Evolutionary conservation across 176 grass and related monocot genomes (phyloP).

Genomic region (Bolboschoenus planiculmis): DNA sequence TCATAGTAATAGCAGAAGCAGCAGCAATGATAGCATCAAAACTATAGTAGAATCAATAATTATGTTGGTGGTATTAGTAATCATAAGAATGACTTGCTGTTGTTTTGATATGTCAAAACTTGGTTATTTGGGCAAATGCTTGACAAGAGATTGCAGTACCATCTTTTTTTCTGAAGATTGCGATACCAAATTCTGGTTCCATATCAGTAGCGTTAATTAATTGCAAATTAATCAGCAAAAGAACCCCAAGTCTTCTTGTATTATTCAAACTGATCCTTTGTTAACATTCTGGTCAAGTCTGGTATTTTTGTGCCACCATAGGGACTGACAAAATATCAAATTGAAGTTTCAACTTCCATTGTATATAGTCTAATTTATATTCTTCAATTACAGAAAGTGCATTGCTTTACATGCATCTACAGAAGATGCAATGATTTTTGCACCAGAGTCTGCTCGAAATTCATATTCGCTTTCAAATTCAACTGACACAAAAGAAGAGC

Average conservation of each 20-base stretch:
- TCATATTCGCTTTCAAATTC: conserved; percentile 22
- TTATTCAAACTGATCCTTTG: background rate
- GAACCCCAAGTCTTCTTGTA: background rate
- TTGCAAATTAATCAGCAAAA: background rate
- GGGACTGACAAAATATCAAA: background rate
- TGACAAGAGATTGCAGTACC: background rate
- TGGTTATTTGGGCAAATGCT: too few relatives aligned
- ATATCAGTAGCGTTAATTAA: background rate
- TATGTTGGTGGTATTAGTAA: too few relatives aligned
- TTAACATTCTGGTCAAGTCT: background rate
- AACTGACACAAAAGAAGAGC: conserved; percentile 3
- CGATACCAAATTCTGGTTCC: background rate
- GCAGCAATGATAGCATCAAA: too few relatives aligned
- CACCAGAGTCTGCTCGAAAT: conserved; percentile 46
- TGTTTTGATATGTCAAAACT: too few relatives aligned
- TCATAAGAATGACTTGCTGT: too few relatives aligned
- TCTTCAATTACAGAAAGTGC: conserved; percentile 40
- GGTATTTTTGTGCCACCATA: background rate
- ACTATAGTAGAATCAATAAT: too few relatives aligned
- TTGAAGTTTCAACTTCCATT: background rate
- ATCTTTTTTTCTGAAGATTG: background rate
- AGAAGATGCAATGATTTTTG: conserved; percentile 45
- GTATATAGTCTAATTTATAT: background rate
- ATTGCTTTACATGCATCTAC: conserved; percentile 48
- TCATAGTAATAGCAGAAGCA: too few relatives aligned